Evolutionary conservation across 176 grass and related monocot genomes (phyloP).

Genomic region (Eleusine indica): DNA sequence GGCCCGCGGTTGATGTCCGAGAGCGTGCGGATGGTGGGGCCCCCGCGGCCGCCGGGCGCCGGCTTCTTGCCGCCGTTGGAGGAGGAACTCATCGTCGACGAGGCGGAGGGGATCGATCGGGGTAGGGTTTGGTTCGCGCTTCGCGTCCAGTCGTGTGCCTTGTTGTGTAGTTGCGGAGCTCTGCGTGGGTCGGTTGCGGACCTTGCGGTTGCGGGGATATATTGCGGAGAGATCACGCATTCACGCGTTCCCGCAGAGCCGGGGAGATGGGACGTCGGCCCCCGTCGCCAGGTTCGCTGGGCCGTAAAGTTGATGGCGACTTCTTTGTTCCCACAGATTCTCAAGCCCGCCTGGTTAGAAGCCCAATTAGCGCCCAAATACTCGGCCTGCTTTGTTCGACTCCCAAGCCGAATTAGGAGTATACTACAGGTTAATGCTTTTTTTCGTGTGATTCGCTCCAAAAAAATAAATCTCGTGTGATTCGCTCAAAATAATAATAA

Average conservation of each 20-base stretch:
- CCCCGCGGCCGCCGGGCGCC: slow-evolving; percentile 41
- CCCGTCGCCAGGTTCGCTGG: not conserved
- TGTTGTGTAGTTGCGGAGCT: not conserved
- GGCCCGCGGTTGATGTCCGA: slow-evolving; percentile 78
- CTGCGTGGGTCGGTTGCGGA: not conserved
- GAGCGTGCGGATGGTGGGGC: slow-evolving; percentile 77
- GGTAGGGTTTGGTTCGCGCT: slow-evolving; percentile 43
- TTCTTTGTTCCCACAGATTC: not conserved
- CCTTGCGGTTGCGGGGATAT: not conserved
- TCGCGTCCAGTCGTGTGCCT: not conserved
- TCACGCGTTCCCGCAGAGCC: not conserved
- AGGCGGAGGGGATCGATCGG: not conserved
- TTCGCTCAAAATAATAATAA: no score
- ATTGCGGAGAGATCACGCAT: slow-evolving; percentile 29
- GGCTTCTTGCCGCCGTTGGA: slow-evolving; percentile 59
- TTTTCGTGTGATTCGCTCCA: no score
- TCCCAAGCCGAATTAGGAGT: not conserved
- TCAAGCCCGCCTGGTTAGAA: slow-evolving; percentile 38
- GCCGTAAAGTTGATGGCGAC: not conserved
- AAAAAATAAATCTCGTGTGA: no score
- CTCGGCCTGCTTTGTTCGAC: not conserved
- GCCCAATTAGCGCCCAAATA: not conserved
- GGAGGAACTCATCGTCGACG: slow-evolving; percentile 54
- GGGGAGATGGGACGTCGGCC: not conserved
- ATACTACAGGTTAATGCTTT: not conserved